Evolutionary conservation across 1,139 yeast genomes (phyloP).

Genomic region (Blastobotrys capitulatus): DNA sequence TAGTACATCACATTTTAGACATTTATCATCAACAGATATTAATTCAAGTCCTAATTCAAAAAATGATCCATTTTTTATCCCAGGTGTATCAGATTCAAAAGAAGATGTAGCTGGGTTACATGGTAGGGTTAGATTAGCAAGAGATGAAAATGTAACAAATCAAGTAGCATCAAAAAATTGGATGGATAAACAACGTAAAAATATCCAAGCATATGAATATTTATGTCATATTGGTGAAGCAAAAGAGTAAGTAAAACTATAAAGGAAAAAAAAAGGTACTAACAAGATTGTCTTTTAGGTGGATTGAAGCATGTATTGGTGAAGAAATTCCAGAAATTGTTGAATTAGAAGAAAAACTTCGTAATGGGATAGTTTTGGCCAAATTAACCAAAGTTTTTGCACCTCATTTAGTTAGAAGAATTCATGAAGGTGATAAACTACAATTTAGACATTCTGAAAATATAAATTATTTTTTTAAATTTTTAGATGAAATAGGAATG

Average conservation of each 20-base stretch:
- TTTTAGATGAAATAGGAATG: constrained; percentile 63
- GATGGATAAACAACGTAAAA: constrained; percentile 42
- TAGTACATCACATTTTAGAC: constrained; percentile 24
- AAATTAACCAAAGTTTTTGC: constrained; percentile 67
- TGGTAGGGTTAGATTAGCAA: constrained; percentile 34
- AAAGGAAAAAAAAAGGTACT: neutral
- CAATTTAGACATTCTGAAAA: constrained; percentile 93
- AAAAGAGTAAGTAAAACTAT: constrained; percentile 41
- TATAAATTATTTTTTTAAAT: constrained; percentile 74
- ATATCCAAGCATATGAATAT: constrained; percentile 65
- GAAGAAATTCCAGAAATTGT: constrained; percentile 48
- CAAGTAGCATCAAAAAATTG: constrained; percentile 31
- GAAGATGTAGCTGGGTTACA: constrained; percentile 36
- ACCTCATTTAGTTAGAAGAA: constrained; percentile 55
- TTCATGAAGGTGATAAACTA: constrained; percentile 54
- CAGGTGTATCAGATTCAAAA: constrained; percentile 31
- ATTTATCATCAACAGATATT: constrained; percentile 15
- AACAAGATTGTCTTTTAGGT: constrained; percentile 26
- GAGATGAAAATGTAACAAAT: constrained; percentile 28
- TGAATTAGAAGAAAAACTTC: constrained; percentile 56
- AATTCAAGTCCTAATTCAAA: constrained; percentile 10
- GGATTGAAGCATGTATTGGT: constrained; percentile 59
- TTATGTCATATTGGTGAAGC: constrained; percentile 86
- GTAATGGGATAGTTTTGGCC: constrained; percentile 85
- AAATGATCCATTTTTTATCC: constrained; percentile 25